A percentile compares a stretch with the other conserved stretches of the same genome.
Conservation (phyloP, 2,329 filamentous ascomycete genomes). For the Talaromyces sp. region DNA sequence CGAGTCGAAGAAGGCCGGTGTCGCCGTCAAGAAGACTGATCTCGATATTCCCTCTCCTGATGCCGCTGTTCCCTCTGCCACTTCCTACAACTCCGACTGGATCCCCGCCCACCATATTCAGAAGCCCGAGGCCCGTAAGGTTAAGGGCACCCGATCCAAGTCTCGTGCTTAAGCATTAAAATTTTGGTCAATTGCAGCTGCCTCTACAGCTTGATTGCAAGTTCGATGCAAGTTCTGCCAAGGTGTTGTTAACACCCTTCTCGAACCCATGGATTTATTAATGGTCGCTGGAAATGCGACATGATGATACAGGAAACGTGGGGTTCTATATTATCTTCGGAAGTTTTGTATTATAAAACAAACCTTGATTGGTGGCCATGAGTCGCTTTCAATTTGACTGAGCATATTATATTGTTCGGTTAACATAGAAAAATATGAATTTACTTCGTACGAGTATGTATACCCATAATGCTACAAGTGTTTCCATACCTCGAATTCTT, state of each 20-base stretch:
- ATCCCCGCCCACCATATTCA: conserved; percentile 87
- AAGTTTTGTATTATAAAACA: conserved; percentile 15
- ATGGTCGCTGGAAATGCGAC: conserved; percentile 11
- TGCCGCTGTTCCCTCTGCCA: conserved; percentile 63
- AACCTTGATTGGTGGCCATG: conserved; percentile 6
- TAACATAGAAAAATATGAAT: conserved; percentile 3
- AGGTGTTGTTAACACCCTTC: not conserved
- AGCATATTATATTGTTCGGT: not conserved
- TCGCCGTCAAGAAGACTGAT: conserved; percentile 66
- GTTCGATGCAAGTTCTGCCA: not conserved
- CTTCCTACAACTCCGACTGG: conserved; percentile 88
- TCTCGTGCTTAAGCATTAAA: conserved; percentile 28
- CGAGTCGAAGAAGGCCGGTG: conserved; percentile 61
- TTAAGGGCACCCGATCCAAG: conserved; percentile 50
- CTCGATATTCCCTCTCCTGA: conserved; percentile 35
- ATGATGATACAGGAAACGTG: not conserved
- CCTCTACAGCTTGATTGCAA: not conserved
- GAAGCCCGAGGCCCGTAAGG: conserved; percentile 67
- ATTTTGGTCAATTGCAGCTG: not conserved
- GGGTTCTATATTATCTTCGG: not conserved
- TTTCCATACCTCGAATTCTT: conserved; percentile 75
- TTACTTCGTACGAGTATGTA: not conserved
- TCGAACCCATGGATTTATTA: not conserved
- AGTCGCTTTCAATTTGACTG: conserved; percentile 6
- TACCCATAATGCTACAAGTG: conserved; percentile 23